Percentiles rank a stretch among this genome's conserved stretches.
Conservation (phyloP, 2,329 filamentous ascomycete species). For the Aspergillus cejpii region DNA sequence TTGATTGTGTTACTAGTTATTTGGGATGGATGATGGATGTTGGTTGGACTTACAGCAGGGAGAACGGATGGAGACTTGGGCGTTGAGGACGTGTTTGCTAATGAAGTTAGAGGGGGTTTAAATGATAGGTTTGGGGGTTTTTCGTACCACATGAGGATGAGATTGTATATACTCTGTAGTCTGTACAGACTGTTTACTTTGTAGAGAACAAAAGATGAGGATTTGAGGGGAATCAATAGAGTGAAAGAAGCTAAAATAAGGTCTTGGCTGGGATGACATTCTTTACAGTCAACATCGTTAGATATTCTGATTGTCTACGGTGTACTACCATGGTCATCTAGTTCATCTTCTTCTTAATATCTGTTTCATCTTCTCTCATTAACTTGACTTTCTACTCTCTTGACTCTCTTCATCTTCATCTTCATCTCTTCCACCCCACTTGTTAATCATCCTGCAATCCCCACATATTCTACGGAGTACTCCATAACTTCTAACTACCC, state of each 20-base stretch:
- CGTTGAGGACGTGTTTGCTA: slow-evolving; percentile 97
- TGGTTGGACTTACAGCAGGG: slow-evolving; percentile 68
- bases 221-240: too few species aligned
- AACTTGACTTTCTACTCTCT: too few species aligned
- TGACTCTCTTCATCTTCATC: too few species aligned
- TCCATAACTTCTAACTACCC: too few species aligned
- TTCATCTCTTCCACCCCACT: too few species aligned
- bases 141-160: background rate
- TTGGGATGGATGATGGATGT: background rate
- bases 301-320: too few species aligned
- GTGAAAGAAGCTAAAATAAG: slow-evolving; percentile 1
- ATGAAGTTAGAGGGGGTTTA: slow-evolving; percentile 9
- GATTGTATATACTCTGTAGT: background rate
- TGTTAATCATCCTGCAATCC: too few species aligned
- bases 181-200: background rate
- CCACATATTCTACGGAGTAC: too few species aligned
- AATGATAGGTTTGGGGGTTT: background rate
- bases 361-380: too few species aligned
- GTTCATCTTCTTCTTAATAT: too few species aligned
- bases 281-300: too few species aligned
- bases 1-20: slow-evolving; percentile 30
- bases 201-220: background rate
- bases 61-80: slow-evolving; percentile 90
- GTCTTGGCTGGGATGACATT: background rate
- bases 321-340: too few species aligned